Conservation (phyloP, 1,284 basidiomycete genomes). For the Melampsora occidentalis region DNA sequence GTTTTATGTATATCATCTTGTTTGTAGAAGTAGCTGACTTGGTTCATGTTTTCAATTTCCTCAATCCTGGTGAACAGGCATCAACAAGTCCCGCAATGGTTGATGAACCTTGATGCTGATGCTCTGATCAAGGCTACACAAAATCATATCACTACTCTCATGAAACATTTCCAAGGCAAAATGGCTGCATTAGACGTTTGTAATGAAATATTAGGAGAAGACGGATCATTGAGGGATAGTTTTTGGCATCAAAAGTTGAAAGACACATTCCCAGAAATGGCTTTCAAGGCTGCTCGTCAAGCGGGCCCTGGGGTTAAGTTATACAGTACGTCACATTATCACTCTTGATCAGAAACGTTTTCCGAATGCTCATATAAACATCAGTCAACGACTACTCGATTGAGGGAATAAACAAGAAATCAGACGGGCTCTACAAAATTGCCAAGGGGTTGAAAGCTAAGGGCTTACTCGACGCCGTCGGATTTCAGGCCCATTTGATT, state of each 20-base stretch:
- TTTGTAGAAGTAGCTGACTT: too few relatives aligned
- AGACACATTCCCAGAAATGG: not conserved
- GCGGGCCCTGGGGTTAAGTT: not conserved
- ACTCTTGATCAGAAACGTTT: not conserved
- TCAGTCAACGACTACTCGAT: not conserved
- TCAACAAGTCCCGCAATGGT: not conserved
- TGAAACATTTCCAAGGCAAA: not conserved
- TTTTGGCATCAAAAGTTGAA: not conserved
- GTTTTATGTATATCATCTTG: too few relatives aligned
- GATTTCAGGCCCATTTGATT: not conserved
- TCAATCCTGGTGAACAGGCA: not conserved
- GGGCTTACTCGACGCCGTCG: not conserved
- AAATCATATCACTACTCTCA: not conserved
- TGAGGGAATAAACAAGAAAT: constrained; percentile 1
- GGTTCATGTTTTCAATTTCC: too few relatives aligned
- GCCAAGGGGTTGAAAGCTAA: not conserved
- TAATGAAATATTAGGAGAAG: constrained; percentile 1
- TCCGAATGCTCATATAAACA: not conserved
- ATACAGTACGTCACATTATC: not conserved
- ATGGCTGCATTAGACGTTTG: constrained; percentile 1
- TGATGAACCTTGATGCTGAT: not conserved
- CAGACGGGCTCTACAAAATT: not conserved
- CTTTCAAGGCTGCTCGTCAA: not conserved
- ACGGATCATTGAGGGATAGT: not conserved
- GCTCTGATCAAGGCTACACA: not conserved